Evolutionary conservation across 1,139 yeast species (phyloP), one percentile per base, ranked within the genome.

Genomic region (Magnusiomyces starmeri): DNA sequence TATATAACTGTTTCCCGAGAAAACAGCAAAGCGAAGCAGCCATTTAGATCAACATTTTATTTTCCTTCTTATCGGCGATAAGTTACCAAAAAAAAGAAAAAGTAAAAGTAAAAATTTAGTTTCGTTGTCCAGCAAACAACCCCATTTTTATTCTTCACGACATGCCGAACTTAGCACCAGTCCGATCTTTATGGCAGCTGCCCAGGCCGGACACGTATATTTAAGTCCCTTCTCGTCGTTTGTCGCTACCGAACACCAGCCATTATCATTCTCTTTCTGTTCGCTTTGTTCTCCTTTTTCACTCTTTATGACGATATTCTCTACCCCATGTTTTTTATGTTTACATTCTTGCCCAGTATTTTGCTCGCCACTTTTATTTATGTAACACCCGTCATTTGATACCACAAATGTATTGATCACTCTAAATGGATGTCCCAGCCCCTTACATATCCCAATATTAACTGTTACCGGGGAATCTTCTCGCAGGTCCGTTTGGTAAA

Each of bases 321-420:
- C n/a, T n/a, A n/a, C n/a, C n/a, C n/a, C n/a, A n/a, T n/a, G n/a
- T n/a, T n/a, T n/a, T n/a, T n/a, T n/a, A n/a, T n/a, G n/a, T n/a
- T n/a, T n/a, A n/a, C n/a, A n/a, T n/a, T n/a, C n/a, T n/a, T n/a
- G n/a, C n/a, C n/a, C n/a, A n/a, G n/a, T n/a, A n/a, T n/a, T n/a
- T n/a, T n/a, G n/a, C n/a, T n/a, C n/a, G n/a, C n/a, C n/a, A n/a
- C n/a, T n/a, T n/a, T n/a, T n/a, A n/a, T n/a, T n/a, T n/a, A n/a
- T n/a, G n/a, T n/a, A n/a, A n/a, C n/a, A n/a, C n/a, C n/a, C n/a
- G n/a, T n/a, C n/a, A n/a, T n/a, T n/a, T n/a, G n/a, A 29, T 8
- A 43, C 37, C 25, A 29, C n/a, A 29, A 43, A 43, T 22, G 39
- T 18, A 21, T 43, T 43, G 3, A 43, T 43, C 21, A 29, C 12